Evolutionary conservation across 1,284 basidiomycete genomes (phyloP), one percentile per base, ranked within the genome.

Genomic region (Naganishia cerealis): DNA sequence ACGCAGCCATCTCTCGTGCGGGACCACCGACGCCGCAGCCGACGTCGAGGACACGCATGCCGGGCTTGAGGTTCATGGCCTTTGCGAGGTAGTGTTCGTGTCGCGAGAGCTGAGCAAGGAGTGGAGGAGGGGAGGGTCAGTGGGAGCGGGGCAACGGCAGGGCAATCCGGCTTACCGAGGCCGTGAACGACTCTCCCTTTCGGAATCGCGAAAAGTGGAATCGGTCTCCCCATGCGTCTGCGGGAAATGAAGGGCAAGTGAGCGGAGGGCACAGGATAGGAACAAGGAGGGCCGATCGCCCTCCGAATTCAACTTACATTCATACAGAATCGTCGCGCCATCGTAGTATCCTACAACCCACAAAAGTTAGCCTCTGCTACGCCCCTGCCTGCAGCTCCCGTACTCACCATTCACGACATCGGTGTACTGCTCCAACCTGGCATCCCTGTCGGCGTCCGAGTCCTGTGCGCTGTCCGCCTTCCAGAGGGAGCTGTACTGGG

Each of bases 181-280:
- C 85, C 71, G 83, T 81, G 79, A 99, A 98, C 0, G 87, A 87
- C 81, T 99, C 96, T 72, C 95, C 96, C 81, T 90, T 90, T 87
- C 91, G 94, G 85, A 96, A 99, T 50, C 96, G 92, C 67, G 92
- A 96, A 81, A 99, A 99, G 83, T 99, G 95, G 87, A 99, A 99
- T 56, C 90, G 94, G 70, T 88, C 84, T 8, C 86, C 86, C 93
- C 92, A 95, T 8, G 66, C 69, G 69, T 80, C 61, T 63, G 38
- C 33, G 21, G 10, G 50, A 0, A 24, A 48, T 70, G 50, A 29
- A 58, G 38, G 38, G 46, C 73, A 40, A 71, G 65, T 26, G 26
- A 13, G 38, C 9, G 13, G 16, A 4, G 16, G 56, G 40, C n/a
- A 50, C n/a, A 8, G 46, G 7, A 50, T 8, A 21, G 46, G n/a